Evolutionary conservation across 345 rosid genomes (phyloP), one percentile per base, ranked within the genome.

Genomic region (Aquilaria malaccensis): DNA sequence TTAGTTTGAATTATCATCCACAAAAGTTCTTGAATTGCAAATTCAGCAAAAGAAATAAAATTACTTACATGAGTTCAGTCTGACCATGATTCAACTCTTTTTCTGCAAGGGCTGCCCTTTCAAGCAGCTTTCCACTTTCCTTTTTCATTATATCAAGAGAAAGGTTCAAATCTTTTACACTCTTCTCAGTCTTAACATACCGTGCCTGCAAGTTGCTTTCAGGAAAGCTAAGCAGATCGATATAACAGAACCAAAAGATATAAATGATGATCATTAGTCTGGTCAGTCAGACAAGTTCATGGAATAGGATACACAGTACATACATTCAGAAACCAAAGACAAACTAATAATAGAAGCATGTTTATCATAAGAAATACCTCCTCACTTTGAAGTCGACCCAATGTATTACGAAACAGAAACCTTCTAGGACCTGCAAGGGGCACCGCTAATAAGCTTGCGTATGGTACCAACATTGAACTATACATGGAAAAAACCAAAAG

Each of bases 81-180:
- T 70, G 83, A 70, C 99, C 99, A 6, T 58, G 83, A 60, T 74
- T 84, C 96, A 88, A 86, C 6, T 86, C 99, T 55, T 79, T 83
- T 63, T 90, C 97, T 7, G 99, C 97, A 69, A 84, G 82, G 60
- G 89, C 76, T 52, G 96, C 81, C 77, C 99, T 83, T 81, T 94
- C 95, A 70, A 88, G 84, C 72, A 94, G 72, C 74, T 90, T 94
- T 73, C 45, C 68, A 70, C 95, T 88, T 71, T 90, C 99, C 33
- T 80, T 94, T 72, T 85, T 90, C 96, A 90, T 81, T 67, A 90
- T 41, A 63, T 82, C 94, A 70, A 86, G 93, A 66, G 99, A 84
- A 55, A 85, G 67, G 70, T 68, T 76, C 70, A 90, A 70, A 68
- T 82, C 87, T 66, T 88, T 83, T 59, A 94, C 80, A 59, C 73